phyloP scores from a whole-genome alignment of 208 protist species.

The Wallacemonas collosoma region DNA sequence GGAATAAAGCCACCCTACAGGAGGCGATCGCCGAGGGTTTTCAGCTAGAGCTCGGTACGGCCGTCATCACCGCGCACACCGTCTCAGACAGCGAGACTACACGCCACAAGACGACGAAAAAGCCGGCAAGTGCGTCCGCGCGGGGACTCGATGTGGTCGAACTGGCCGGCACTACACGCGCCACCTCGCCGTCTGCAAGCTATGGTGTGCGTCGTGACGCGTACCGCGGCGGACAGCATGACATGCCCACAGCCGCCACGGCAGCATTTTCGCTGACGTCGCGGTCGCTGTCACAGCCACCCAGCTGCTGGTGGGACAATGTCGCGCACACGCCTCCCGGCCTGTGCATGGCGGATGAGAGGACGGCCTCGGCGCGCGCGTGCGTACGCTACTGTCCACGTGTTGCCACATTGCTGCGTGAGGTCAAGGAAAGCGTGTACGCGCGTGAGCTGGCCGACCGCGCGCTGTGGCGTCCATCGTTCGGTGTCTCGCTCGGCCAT shows the following conservation, averaged over 20 bases:
- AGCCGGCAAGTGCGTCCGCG: background rate
- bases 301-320: no score
- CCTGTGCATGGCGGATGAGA: no score
- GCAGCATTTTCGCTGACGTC: no score
- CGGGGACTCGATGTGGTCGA: slow-evolving; percentile 9
- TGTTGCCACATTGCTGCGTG: background rate
- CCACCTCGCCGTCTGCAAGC: slow-evolving; percentile 1
- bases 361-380: no score
- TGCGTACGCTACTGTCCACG: slow-evolving; percentile 2
- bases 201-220: background rate
- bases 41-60: slow-evolving; percentile 18
- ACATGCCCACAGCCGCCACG: no score
- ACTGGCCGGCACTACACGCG: slow-evolving; percentile 1
- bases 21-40: slow-evolving; percentile 22
- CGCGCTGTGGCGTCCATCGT: background rate
- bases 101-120: background rate
- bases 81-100: background rate
- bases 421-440: slow-evolving; percentile 6
- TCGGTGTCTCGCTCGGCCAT: background rate
- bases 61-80: slow-evolving; percentile 5
- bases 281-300: no score
- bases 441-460: background rate
- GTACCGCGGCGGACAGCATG: no score
- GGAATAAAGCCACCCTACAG: slow-evolving; percentile 16
- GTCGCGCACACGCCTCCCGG: no score